Evolutionary conservation across 1,139 yeast genomes (phyloP).

Genomic region (Hemisphaericaspora lyxosophila): DNA sequence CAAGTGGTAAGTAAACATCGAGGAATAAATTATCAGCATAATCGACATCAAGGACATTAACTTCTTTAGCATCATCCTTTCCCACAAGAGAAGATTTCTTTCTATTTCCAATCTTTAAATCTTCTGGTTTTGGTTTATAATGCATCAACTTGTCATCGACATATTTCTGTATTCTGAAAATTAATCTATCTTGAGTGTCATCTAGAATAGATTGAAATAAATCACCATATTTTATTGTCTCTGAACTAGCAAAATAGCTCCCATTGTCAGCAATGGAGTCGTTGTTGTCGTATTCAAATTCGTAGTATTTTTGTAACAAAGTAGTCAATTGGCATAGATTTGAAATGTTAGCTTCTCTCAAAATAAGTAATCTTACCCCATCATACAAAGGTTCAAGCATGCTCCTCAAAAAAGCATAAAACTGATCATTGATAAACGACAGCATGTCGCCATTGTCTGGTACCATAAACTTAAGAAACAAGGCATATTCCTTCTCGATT

Average conservation of each 20-base stretch:
- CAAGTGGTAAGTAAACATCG: constrained; percentile 72
- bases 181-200: constrained; percentile 76
- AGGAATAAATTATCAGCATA: constrained; percentile 43
- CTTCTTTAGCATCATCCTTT: constrained; percentile 6
- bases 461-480: constrained; percentile 56
- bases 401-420: constrained; percentile 58
- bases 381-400: constrained; percentile 79
- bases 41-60: constrained; percentile 30
- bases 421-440: constrained; percentile 26
- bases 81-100: constrained; percentile 26
- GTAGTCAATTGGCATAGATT: constrained; percentile 75
- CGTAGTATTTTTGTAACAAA: constrained; percentile 66
- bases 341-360: constrained; percentile 67
- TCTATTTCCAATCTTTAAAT: constrained; percentile 56
- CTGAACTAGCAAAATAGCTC: constrained; percentile 6
- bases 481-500: constrained; percentile 57
- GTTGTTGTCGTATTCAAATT: constrained; percentile 51
- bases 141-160: constrained; percentile 67
- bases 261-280: constrained; percentile 13
- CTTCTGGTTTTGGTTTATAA: constrained; percentile 67
- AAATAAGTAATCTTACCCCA: constrained; percentile 58
- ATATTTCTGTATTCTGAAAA: constrained; percentile 73
- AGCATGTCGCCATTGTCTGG: constrained; percentile 13
- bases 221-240: constrained; percentile 48
- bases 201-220: constrained; percentile 70